These are phyloP conservation scores for Rhodotorula graminis DNA, from an alignment of 768 basidiomycete species.

Conservation along the genomic window DNA sequence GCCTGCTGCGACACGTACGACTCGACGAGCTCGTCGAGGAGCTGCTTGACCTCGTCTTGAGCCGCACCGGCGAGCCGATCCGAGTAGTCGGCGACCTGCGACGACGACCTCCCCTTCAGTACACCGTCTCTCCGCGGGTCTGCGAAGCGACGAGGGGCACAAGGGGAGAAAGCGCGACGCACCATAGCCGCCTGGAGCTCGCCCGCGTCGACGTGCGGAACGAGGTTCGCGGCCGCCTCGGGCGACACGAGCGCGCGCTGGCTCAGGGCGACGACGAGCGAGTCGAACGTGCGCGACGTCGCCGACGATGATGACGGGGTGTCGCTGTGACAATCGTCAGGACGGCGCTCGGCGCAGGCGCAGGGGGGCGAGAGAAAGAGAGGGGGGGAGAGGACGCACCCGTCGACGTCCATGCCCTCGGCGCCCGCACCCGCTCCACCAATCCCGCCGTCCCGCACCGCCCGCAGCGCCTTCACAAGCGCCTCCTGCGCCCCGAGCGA, in stretches of 20 bases:
- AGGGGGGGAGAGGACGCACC: not conserved
- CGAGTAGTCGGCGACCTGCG: not conserved
- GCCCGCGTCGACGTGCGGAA: not conserved
- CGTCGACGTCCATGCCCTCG: slow-evolving; percentile 6
- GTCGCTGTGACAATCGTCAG: too few species aligned
- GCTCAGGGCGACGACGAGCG: slow-evolving; percentile 5
- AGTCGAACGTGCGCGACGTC: not conserved
- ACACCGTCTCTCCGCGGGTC: not conserved
- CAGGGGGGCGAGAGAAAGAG: too few species aligned
- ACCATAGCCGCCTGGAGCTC: not conserved
- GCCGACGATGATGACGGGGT: too few species aligned
- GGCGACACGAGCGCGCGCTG: not conserved
- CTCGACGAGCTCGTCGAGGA: not conserved
- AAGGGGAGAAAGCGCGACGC: not conserved
- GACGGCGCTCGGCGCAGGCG: not conserved
- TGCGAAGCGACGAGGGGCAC: too few species aligned
- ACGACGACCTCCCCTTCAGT: too few species aligned
- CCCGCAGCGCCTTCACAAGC: not conserved
- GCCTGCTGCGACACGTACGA: not conserved
- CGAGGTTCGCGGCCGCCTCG: not conserved
- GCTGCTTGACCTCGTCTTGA: slow-evolving; percentile 2
- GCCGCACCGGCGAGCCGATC: not conserved
- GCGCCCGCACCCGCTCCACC: too few species aligned
- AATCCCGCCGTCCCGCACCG: not conserved
- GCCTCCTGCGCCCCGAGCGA: not conserved